A percentile compares a stretch with the other conserved stretches of the same genome.
Conservation (phyloP, 2,329 filamentous ascomycete species). For the Berkeleyomyces basicola region DNA sequence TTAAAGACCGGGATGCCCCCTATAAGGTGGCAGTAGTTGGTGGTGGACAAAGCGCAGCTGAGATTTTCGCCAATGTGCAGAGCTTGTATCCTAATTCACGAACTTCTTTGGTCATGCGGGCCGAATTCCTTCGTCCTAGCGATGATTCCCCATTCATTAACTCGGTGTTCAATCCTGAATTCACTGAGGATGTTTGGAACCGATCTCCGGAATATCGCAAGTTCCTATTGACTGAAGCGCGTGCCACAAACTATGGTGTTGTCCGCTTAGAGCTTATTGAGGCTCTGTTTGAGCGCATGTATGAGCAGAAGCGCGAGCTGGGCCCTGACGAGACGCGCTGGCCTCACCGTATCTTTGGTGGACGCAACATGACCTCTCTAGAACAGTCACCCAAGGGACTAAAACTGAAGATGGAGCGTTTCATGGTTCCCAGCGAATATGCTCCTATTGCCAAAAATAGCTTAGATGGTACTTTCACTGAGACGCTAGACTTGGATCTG, state of each 20-base stretch:
- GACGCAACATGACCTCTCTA: slow-evolving; percentile 49
- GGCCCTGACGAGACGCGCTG: slow-evolving; percentile 53
- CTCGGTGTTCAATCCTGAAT: slow-evolving; percentile 84
- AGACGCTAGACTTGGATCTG: slow-evolving; percentile 59
- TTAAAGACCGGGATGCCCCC: slow-evolving; percentile 32
- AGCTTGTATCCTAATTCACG: slow-evolving; percentile 64
- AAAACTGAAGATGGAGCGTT: slow-evolving; percentile 35
- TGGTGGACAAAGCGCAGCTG: slow-evolving; percentile 80
- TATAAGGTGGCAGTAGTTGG: slow-evolving; percentile 75
- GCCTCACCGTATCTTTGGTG: slow-evolving; percentile 65
- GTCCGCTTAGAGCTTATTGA: slow-evolving; percentile 85
- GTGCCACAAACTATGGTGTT: slow-evolving; percentile 85
- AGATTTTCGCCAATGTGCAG: slow-evolving; percentile 86
- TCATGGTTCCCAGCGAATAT: slow-evolving; percentile 6
- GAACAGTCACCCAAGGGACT: slow-evolving; percentile 33
- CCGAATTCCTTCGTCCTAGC: slow-evolving; percentile 69
- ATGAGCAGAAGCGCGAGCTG: slow-evolving; percentile 62
- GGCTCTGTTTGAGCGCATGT: slow-evolving; percentile 72
- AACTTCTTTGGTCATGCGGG: slow-evolving; percentile 65
- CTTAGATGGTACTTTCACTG: slow-evolving; percentile 24
- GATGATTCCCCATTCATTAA: slow-evolving; percentile 97
- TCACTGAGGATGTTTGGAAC: slow-evolving; percentile 60
- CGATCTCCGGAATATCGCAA: slow-evolving; percentile 47
- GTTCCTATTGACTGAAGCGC: slow-evolving; percentile 47
- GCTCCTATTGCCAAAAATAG: slow-evolving; percentile 25